Conservation (phyloP, 1,284 basidiomycete genomes). For the Flammula alnicola region DNA sequence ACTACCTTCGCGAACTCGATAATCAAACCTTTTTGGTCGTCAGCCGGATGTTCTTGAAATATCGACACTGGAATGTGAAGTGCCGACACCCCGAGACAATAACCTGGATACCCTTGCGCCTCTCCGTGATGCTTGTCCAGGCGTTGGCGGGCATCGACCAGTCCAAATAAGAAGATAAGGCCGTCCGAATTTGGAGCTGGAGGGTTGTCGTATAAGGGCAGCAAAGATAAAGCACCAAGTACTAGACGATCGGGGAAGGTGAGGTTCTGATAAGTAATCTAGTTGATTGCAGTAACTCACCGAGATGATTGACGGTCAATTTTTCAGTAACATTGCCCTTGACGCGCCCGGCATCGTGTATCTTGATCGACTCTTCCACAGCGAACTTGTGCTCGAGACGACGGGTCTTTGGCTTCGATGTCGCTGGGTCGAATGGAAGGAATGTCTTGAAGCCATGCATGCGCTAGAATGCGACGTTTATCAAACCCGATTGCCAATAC, state of each 20-base stretch:
- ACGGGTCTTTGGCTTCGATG: conserved; percentile 19
- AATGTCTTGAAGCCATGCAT: conserved; percentile 21
- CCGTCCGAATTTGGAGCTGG: conserved; percentile 14
- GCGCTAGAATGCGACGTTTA: conserved; percentile 6
- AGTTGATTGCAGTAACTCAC: neutral
- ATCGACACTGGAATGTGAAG: conserved; percentile 17
- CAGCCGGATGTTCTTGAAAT: conserved; percentile 12
- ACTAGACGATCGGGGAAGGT: too few relatives aligned
- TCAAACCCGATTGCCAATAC: neutral
- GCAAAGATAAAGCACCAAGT: conserved; percentile 17
- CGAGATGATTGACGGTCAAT: conserved; percentile 23
- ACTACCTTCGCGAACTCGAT: conserved; percentile 18
- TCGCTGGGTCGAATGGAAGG: conserved; percentile 19
- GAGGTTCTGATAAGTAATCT: neutral
- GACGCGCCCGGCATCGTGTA: conserved; percentile 16
- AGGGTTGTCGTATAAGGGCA: conserved; percentile 21
- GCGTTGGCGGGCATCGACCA: conserved; percentile 20
- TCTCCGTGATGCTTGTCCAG: conserved; percentile 18
- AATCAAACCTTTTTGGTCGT: conserved; percentile 18
- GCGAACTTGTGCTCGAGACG: conserved; percentile 18
- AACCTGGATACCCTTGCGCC: conserved; percentile 19
- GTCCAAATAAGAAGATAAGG: conserved; percentile 21
- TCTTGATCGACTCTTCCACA: conserved; percentile 17
- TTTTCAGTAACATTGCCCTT: conserved; percentile 10
- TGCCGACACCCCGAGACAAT: conserved; percentile 22